phyloP scores from a whole-genome alignment of 2,329 filamentous ascomycete genomes.

The Dichotomopilus funicola region DNA sequence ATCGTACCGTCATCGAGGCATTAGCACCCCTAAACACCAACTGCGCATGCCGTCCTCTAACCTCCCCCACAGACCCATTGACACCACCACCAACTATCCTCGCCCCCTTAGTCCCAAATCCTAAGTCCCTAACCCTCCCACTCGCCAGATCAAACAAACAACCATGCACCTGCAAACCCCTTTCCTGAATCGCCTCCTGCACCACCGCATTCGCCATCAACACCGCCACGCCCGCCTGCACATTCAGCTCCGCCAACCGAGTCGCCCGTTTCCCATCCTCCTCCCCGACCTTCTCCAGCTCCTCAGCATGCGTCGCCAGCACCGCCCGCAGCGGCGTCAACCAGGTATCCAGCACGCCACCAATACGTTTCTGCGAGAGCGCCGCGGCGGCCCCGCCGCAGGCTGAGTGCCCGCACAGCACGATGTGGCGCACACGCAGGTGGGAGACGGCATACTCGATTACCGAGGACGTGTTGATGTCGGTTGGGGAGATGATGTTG shows the following conservation, averaged over 20 bases:
- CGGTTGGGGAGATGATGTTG: conserved; percentile 69
- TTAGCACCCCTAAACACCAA: conserved; percentile 41
- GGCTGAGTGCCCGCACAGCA: conserved; percentile 62
- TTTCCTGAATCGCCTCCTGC: conserved; percentile 61
- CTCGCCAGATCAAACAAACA: conserved; percentile 60
- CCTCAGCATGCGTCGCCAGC: conserved; percentile 41
- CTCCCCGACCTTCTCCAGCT: conserved; percentile 50
- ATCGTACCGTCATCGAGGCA: conserved; percentile 32
- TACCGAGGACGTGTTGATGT: conserved; percentile 68
- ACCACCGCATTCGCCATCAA: conserved; percentile 64
- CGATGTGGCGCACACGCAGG: conserved; percentile 64
- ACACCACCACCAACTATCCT: not conserved
- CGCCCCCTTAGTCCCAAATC: conserved; percentile 33
- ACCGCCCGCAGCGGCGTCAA: conserved; percentile 44
- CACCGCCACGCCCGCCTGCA: conserved; percentile 59
- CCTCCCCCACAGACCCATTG: conserved; percentile 27
- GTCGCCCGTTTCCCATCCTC: conserved; percentile 47
- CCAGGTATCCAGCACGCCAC: conserved; percentile 51
- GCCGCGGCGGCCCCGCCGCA: conserved; percentile 63
- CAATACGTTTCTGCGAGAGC: conserved; percentile 37
- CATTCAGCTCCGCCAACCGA: conserved; percentile 70
- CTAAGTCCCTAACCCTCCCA: conserved; percentile 45
- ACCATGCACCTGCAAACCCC: conserved; percentile 71
- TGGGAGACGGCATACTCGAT: conserved; percentile 73
- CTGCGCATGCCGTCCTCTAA: conserved; percentile 43